A percentile compares a stretch with the other conserved stretches of the same genome.
phyloP scores from a whole-genome alignment of 441 rosid genomes.

The Erysimum pusillum region DNA sequence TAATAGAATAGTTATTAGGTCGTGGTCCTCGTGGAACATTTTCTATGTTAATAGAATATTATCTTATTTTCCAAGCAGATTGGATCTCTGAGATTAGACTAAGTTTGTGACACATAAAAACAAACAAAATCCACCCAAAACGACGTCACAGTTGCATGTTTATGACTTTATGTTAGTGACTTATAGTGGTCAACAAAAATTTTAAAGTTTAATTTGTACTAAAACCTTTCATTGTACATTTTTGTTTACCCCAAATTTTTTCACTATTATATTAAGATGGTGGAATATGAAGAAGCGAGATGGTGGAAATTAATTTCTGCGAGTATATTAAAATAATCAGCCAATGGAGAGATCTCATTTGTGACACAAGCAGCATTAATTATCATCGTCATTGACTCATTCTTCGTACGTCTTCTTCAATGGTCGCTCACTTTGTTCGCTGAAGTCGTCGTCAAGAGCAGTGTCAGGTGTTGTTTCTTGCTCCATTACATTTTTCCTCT shows the following conservation, averaged over 20 bases:
- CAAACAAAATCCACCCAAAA: too few relatives aligned
- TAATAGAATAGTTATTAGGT: too few relatives aligned
- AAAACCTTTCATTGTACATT: too few relatives aligned
- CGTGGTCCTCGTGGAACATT: too few relatives aligned
- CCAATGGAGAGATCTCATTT: background rate
- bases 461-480: slow-evolving; percentile 4
- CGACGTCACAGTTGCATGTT: too few relatives aligned
- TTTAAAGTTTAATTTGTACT: too few relatives aligned
- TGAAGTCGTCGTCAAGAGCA: slow-evolving; percentile 15
- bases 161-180: too few relatives aligned
- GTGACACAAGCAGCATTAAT: background rate
- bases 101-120: too few relatives aligned
- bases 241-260: background rate
- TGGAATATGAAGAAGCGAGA: background rate
- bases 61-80: too few relatives aligned
- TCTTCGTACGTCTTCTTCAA: background rate
- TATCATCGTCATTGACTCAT: background rate
- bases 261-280: background rate
- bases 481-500: background rate
- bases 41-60: too few relatives aligned
- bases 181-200: too few relatives aligned
- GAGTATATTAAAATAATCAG: background rate
- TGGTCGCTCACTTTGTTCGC: slow-evolving; percentile 9
- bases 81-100: too few relatives aligned
- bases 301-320: background rate